Conservation (phyloP, 1,139 yeast genomes). For the Candida buenavistaensis region DNA sequence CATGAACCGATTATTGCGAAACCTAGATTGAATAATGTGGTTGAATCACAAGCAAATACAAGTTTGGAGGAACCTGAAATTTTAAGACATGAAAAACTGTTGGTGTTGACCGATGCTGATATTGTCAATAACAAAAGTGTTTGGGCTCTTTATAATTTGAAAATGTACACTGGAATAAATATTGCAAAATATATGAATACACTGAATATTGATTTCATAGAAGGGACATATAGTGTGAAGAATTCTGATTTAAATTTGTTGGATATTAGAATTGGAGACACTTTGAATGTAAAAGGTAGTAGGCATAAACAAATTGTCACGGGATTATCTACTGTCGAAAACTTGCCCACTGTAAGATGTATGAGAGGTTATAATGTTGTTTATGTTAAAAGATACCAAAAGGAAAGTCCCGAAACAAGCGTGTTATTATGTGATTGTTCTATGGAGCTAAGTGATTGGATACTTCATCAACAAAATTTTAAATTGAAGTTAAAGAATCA, state of each 20-base stretch:
- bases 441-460: slow-evolving; percentile 46
- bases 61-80: slow-evolving; percentile 11
- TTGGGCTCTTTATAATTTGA: slow-evolving; percentile 39
- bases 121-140: slow-evolving; percentile 26
- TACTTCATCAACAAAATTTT: slow-evolving; percentile 36
- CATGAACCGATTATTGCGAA: slow-evolving; percentile 10
- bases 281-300: slow-evolving; percentile 20
- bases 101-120: slow-evolving; percentile 18
- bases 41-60: slow-evolving; percentile 6
- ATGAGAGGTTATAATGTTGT: slow-evolving; percentile 60
- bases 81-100: slow-evolving; percentile 23
- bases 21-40: slow-evolving; percentile 10
- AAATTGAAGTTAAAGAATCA: slow-evolving; percentile 13
- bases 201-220: slow-evolving; percentile 35
- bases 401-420: slow-evolving; percentile 11
- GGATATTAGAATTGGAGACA: slow-evolving; percentile 41
- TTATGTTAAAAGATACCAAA: slow-evolving; percentile 27
- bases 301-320: slow-evolving; percentile 35
- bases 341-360: slow-evolving; percentile 38
- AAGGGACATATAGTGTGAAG: slow-evolving; percentile 29
- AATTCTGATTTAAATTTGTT: slow-evolving; percentile 31
- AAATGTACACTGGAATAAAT: slow-evolving; percentile 35
- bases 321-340: slow-evolving; percentile 34
- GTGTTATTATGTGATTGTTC: slow-evolving; percentile 20
- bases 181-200: slow-evolving; percentile 18